Evolutionary conservation across 805 yeast species (phyloP), one percentile per base, ranked within the genome.

Genomic region (Teunomyces stri): DNA sequence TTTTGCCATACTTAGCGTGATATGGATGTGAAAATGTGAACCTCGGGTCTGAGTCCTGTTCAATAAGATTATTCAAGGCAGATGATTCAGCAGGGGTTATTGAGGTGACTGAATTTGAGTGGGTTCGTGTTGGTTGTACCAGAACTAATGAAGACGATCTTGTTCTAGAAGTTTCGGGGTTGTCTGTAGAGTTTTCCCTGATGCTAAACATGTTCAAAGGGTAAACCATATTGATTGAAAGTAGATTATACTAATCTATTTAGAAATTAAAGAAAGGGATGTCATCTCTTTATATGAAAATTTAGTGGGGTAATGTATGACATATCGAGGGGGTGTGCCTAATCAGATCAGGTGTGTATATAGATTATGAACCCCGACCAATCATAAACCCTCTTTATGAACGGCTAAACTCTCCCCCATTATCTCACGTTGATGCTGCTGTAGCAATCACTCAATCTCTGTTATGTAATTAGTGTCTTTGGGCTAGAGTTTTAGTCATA

Each of bases 51-150:
- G 34, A 22, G 22, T 53, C 58, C 40, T 53, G 56, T 40, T 44
- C 34, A 36, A 52, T 45, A 25, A 54, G 38, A 33, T 34, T 49
- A 40, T 35, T 36, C 42, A 54, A 47, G 11, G 42, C 36, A 13
- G 47, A 51, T 1, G 51, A 43, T 41, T 58, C 54, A 22, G 16
- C 22, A 3, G 29, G 20, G 5, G 29, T 21, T 16, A 46, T 50
- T 12, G 69, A 61, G 29, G 54, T 50, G 15, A 61, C 52, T 11
- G 66, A 61, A 27, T 49, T 39, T 11, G 64, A 61, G 43, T 62
- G 68, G 49, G 55, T 51, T 45, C 70, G 48, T 10, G 43, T 43
- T 12, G 39, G 28, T 22, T 20, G 40, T 20, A 34, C 25, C 21
- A 22, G 29, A n/a, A 27, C 25, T 9, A 16, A 13, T 10, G 45